Evolutionary conservation across 148 eudicot species (phyloP).

Genomic region (Heliosperma pusillum): DNA sequence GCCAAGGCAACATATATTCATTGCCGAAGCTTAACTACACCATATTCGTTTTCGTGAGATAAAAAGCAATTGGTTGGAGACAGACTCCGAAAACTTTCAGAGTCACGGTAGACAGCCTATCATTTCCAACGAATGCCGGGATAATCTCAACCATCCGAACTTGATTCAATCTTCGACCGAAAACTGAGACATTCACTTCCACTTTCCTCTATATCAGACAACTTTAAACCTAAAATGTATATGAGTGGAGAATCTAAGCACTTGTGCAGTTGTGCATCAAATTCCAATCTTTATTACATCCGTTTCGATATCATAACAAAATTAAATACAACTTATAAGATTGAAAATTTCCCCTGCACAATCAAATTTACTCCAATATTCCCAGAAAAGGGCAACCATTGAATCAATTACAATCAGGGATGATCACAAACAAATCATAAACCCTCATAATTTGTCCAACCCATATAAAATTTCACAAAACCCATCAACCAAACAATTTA

Average conservation of each 20-base stretch:
- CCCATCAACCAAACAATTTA: background rate
- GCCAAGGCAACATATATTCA: background rate
- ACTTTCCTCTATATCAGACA: background rate
- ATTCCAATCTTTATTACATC: background rate
- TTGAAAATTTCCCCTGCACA: background rate
- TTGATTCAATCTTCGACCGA: background rate
- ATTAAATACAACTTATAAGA: background rate
- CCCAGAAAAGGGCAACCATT: background rate
- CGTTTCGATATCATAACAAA: background rate
- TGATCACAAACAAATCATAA: background rate
- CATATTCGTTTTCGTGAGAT: background rate
- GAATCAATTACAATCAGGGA: background rate
- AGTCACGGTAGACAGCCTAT: background rate
- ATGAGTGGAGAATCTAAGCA: background rate
- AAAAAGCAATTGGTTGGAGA: background rate
- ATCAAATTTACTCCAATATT: background rate
- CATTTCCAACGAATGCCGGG: background rate
- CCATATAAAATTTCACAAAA: background rate
- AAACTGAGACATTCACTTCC: background rate
- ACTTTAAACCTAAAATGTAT: background rate
- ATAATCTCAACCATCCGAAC: background rate
- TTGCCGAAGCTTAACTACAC: background rate
- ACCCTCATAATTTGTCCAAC: background rate
- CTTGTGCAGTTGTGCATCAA: conserved; percentile 3
- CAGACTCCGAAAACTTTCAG: background rate